Percentiles rank a stretch among this genome's conserved stretches.
phyloP scores from a whole-genome alignment of 2,329 filamentous ascomycete genomes.

The Diaporthe nobilis region DNA sequence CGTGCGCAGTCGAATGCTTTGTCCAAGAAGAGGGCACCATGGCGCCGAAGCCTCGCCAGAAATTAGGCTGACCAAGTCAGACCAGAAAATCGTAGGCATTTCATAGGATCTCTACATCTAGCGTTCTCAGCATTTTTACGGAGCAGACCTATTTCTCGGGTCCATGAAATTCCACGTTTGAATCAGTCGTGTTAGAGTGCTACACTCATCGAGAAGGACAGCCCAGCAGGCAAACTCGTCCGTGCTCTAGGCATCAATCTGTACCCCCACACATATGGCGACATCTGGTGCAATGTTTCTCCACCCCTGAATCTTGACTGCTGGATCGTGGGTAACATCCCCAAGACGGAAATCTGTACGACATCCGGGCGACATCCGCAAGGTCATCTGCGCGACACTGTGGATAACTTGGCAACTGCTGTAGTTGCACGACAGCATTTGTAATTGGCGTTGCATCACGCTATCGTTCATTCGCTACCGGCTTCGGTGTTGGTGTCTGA shows the following conservation, averaged over 20 bases:
- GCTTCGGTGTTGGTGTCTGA: neutral
- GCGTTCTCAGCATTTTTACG: neutral
- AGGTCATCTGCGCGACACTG: neutral
- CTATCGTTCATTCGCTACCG: constrained; percentile 20
- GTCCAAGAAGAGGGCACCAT: neutral
- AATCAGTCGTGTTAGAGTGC: neutral
- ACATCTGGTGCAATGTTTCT: neutral
- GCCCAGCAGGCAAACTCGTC: neutral
- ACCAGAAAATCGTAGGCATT: neutral
- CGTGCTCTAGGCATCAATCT: neutral
- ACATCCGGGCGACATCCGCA: constrained; percentile 36
- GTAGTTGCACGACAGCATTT: neutral
- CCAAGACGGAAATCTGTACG: constrained; percentile 24
- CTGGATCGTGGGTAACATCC: neutral
- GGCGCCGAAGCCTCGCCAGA: neutral
- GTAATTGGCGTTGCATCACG: neutral
- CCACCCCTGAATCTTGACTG: neutral
- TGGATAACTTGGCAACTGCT: neutral
- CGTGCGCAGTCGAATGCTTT: neutral
- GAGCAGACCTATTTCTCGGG: too few relatives aligned
- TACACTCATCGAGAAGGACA: neutral
- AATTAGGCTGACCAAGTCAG: neutral
- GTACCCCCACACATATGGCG: neutral
- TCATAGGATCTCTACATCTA: neutral
- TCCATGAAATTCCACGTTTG: neutral